Percentiles rank a stretch among this genome's conserved stretches.
Conservation (phyloP, 139 green algal genomes). For the Coccomyxa sp. region DNA sequence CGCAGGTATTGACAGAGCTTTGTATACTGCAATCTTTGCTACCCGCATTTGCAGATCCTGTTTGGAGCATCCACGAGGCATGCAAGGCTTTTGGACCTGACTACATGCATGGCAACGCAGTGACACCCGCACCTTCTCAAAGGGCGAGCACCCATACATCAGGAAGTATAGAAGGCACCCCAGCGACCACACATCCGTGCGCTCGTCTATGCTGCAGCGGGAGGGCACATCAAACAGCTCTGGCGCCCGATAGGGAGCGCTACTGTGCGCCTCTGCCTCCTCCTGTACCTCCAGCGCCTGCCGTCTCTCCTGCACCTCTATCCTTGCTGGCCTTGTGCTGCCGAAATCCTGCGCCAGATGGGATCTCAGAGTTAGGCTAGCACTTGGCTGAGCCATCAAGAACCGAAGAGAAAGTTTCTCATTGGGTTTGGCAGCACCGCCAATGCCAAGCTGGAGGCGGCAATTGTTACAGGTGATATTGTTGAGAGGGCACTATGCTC, state of each 20-base stretch:
- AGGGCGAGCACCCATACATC: conserved; percentile 74
- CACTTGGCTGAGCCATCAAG: too few relatives aligned
- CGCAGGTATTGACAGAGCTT: too few relatives aligned
- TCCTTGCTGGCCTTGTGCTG: conserved; percentile 30
- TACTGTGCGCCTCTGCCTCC: conserved; percentile 56
- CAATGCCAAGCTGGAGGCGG: too few relatives aligned
- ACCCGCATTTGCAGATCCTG: too few relatives aligned
- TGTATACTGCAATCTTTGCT: too few relatives aligned
- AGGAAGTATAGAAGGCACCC: conserved; percentile 79
- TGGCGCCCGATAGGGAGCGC: conserved; percentile 80
- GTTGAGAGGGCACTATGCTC: too few relatives aligned
- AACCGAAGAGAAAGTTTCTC: too few relatives aligned
- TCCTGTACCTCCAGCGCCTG: conserved; percentile 76
- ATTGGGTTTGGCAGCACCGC: too few relatives aligned
- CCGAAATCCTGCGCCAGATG: conserved; percentile 76
- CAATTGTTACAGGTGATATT: too few relatives aligned
- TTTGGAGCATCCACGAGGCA: too few relatives aligned
- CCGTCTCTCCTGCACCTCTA: conserved; percentile 45
- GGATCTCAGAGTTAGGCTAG: too few relatives aligned
- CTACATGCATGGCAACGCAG: background rate
- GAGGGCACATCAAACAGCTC: conserved; percentile 89
- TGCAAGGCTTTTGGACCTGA: too few relatives aligned
- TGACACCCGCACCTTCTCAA: conserved; percentile 53
- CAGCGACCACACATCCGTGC: conserved; percentile 82
- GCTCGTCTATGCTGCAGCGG: conserved; percentile 59